These are phyloP conservation scores for Dipodascus albidus DNA, from an alignment of 805 yeast species.

Conservation along the genomic window DNA sequence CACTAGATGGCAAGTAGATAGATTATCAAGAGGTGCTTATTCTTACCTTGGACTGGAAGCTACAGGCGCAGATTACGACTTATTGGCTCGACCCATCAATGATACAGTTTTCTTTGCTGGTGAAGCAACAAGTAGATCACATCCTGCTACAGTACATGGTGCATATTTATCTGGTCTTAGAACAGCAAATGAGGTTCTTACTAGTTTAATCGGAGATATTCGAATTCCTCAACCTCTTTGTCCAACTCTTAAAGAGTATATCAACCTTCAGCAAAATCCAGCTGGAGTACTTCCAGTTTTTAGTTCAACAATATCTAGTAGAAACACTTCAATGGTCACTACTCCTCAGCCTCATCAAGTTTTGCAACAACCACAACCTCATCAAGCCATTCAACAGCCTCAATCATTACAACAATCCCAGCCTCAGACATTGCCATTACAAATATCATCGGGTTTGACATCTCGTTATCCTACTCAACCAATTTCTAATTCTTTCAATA, in stretches of 20 bases:
- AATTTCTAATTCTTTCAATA: not conserved
- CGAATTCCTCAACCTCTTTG: constrained; percentile 28
- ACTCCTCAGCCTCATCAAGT: constrained; percentile 1
- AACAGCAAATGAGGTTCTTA: constrained; percentile 31
- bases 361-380: not conserved
- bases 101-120: constrained; percentile 31
- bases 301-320: not conserved
- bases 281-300: not conserved
- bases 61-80: constrained; percentile 32
- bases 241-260: constrained; percentile 9
- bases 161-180: constrained; percentile 32
- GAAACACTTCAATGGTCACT: not conserved
- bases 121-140: constrained; percentile 31
- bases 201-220: constrained; percentile 29
- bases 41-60: constrained; percentile 33
- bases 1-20: constrained; percentile 73
- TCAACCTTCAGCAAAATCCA: not conserved
- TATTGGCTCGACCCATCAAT: constrained; percentile 28
- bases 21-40: constrained; percentile 72
- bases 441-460: constrained; percentile 3
- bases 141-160: constrained; percentile 34
- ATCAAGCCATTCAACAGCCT: not conserved
- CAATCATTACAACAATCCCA: not conserved
- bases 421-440: constrained; percentile 2
- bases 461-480: not conserved